These are phyloP conservation scores for Combretum micranthum DNA, from an alignment of 345 rosid genomes.

Conservation along the genomic window DNA sequence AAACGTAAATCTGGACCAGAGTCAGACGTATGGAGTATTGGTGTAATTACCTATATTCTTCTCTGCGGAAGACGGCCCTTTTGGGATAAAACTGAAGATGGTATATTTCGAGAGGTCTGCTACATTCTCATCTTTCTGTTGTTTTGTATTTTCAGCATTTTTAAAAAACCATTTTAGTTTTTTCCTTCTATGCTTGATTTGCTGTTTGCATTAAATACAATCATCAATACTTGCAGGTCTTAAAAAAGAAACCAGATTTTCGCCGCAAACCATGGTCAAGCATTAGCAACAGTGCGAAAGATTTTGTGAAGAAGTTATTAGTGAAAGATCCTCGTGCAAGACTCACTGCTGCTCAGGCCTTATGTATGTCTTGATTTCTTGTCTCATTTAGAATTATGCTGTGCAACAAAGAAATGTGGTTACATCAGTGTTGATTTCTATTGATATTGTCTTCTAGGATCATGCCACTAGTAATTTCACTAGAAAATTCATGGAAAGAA, in stretches of 20 bases:
- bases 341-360: conserved; percentile 83
- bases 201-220: background rate
- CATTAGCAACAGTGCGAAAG: conserved; percentile 79
- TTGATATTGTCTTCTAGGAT: background rate
- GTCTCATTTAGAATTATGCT: background rate
- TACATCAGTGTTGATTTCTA: background rate
- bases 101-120: conserved; percentile 49
- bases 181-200: background rate
- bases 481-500: no score
- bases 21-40: conserved; percentile 57
- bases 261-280: conserved; percentile 93
- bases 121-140: background rate
- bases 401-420: no score
- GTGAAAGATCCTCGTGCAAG: conserved; percentile 93
- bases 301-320: conserved; percentile 81
- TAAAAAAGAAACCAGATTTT: conserved; percentile 71
- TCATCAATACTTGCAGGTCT: conserved; percentile 25
- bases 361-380: conserved; percentile 26
- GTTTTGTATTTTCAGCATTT: background rate
- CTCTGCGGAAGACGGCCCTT: conserved; percentile 51
- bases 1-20: conserved; percentile 48
- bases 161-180: background rate
- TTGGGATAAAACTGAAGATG: conserved; percentile 57
- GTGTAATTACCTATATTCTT: conserved; percentile 46
- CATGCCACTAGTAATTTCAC: no score